phyloP scores from a whole-genome alignment of 805 yeast genomes.

The Kluyveromyces siamensis region DNA sequence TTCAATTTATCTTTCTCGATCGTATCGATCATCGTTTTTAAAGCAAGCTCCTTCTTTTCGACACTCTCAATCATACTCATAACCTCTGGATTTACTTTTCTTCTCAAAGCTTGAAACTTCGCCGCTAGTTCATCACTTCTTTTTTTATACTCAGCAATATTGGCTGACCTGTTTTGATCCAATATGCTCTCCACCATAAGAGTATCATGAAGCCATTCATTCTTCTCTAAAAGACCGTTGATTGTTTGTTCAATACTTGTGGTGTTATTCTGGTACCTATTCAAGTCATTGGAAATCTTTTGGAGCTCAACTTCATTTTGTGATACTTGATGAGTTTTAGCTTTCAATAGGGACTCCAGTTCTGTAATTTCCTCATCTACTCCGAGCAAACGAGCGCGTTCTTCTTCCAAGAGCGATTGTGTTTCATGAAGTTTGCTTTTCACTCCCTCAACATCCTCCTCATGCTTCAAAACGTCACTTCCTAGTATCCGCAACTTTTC shows the following conservation, averaged over 20 bases:
- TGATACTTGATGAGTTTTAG: slow-evolving; percentile 33
- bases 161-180: slow-evolving; percentile 53
- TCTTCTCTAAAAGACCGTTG: slow-evolving; percentile 40
- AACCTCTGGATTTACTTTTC: slow-evolving; percentile 76
- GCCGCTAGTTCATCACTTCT: slow-evolving; percentile 46
- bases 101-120: slow-evolving; percentile 58
- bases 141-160: slow-evolving; percentile 53
- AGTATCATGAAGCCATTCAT: slow-evolving; percentile 68
- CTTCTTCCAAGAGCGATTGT: slow-evolving; percentile 23
- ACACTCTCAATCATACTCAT: slow-evolving; percentile 89
- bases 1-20: slow-evolving; percentile 84
- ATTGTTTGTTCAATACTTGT: slow-evolving; percentile 32
- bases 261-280: slow-evolving; percentile 35
- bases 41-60: slow-evolving; percentile 73
- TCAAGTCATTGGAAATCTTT: slow-evolving; percentile 46
- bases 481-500: slow-evolving; percentile 29
- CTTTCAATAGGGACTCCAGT: slow-evolving; percentile 38
- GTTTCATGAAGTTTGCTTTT: slow-evolving; percentile 19
- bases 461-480: slow-evolving; percentile 22
- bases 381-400: slow-evolving; percentile 52
- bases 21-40: slow-evolving; percentile 73
- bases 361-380: slow-evolving; percentile 71
- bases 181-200: slow-evolving; percentile 46
- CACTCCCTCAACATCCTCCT: slow-evolving; percentile 15
- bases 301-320: slow-evolving; percentile 45